phyloP scores from a whole-genome alignment of 2,329 filamentous ascomycete genomes.

The Scolecobasidium constrictum region DNA sequence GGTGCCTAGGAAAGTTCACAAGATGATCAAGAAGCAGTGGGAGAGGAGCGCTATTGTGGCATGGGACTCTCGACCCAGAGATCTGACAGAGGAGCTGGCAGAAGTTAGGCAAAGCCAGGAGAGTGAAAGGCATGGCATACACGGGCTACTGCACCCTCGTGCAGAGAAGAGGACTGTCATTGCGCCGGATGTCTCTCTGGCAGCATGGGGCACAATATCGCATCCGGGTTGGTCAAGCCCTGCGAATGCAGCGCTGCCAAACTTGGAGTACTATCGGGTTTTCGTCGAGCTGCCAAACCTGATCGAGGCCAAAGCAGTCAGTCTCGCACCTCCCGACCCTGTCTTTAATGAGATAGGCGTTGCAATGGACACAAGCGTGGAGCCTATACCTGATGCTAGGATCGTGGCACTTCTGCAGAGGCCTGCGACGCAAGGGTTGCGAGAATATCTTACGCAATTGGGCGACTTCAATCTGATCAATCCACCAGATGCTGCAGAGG shows the following conservation, averaged over 20 bases:
- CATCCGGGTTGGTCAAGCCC: constrained; percentile 87
- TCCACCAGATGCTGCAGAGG: constrained; percentile 35
- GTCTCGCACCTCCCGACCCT: constrained; percentile 56
- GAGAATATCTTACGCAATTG: constrained; percentile 68
- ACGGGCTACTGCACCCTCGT: constrained; percentile 18
- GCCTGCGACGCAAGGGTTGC: constrained; percentile 58
- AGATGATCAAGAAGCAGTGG: constrained; percentile 63
- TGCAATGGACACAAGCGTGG: not conserved
- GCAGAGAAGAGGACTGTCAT: constrained; percentile 19
- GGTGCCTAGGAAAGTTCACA: constrained; percentile 61
- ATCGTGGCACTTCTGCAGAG: constrained; percentile 64
- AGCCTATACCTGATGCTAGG: constrained; percentile 46
- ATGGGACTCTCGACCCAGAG: constrained; percentile 62
- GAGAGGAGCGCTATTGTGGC: constrained; percentile 70
- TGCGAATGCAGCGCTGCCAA: constrained; percentile 58
- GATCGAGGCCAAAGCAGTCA: constrained; percentile 88
- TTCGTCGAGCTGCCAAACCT: constrained; percentile 77
- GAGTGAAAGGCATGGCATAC: constrained; percentile 12
- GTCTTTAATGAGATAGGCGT: constrained; percentile 18
- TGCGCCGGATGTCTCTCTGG: constrained; percentile 22
- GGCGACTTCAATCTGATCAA: constrained; percentile 53
- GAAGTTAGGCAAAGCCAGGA: constrained; percentile 14
- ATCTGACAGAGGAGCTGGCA: constrained; percentile 34
- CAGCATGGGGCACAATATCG: constrained; percentile 72
- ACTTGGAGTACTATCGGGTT: constrained; percentile 75